Conservation (phyloP, 1,139 yeast genomes). For the Diutina catenulata region DNA sequence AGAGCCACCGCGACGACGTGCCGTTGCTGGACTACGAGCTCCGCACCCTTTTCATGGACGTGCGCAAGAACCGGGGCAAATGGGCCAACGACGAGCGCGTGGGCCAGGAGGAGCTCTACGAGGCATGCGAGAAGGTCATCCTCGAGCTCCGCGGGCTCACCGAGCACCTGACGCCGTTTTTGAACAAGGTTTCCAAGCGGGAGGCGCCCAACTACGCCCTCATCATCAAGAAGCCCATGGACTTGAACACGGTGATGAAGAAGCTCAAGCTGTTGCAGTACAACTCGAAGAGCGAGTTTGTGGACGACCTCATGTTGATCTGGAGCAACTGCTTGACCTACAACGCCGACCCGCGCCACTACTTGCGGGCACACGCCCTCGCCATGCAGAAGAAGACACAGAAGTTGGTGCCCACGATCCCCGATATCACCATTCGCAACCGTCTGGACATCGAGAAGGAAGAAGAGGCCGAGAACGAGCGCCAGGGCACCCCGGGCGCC, state of each 20-base stretch:
- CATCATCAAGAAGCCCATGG: slow-evolving; percentile 92
- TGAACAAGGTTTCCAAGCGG: slow-evolving; percentile 87
- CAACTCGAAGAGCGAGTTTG: slow-evolving; percentile 76
- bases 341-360: slow-evolving; percentile 93
- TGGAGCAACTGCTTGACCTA: slow-evolving; percentile 92
- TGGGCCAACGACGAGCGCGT: slow-evolving; percentile 94
- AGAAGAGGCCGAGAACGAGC: slow-evolving; percentile 22
- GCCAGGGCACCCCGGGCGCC: slow-evolving; percentile 7
- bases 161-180: slow-evolving; percentile 92
- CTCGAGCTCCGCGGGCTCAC: slow-evolving; percentile 83
- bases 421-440: slow-evolving; percentile 73
- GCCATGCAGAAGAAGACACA: slow-evolving; percentile 92
- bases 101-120: slow-evolving; percentile 96
- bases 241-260: slow-evolving; percentile 85
- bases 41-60: slow-evolving; percentile 79
- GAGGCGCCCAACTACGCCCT: slow-evolving; percentile 96
- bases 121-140: slow-evolving; percentile 93
- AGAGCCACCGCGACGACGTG: slow-evolving; percentile 62
- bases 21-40: slow-evolving; percentile 77
- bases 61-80: slow-evolving; percentile 86
- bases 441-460: slow-evolving; percentile 83
- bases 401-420: slow-evolving; percentile 69
- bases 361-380: slow-evolving; percentile 78
- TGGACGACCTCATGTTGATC: slow-evolving; percentile 84
- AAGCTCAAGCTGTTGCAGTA: slow-evolving; percentile 76